Evolutionary conservation across 169 alveolate species (phyloP).

Genomic region (Eimeria maxima): DNA sequence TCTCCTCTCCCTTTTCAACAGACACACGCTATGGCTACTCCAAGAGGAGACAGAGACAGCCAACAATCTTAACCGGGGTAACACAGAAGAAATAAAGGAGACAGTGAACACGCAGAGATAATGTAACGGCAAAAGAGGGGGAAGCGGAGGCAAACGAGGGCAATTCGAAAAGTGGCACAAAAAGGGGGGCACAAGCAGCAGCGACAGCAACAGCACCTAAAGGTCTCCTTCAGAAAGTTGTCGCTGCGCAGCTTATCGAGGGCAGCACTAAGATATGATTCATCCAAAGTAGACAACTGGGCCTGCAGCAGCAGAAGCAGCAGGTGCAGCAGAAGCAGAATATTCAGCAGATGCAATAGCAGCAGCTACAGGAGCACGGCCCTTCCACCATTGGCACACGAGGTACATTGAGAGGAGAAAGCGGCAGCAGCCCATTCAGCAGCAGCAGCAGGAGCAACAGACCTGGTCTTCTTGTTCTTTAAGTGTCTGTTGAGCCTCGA

Average conservation of each 20-base stretch:
- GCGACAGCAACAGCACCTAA: neutral
- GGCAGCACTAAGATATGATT: constrained; percentile 2
- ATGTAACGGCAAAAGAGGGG: too few relatives aligned
- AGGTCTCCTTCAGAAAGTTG: constrained; percentile 25
- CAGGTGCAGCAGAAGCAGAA: constrained; percentile 17
- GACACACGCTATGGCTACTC: too few relatives aligned
- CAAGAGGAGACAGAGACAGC: too few relatives aligned
- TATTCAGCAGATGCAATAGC: neutral
- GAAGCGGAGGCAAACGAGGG: too few relatives aligned
- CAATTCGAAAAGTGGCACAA: too few relatives aligned
- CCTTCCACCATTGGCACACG: too few relatives aligned
- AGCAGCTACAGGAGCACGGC: neutral
- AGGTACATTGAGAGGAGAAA: too few relatives aligned
- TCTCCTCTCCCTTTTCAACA: too few relatives aligned
- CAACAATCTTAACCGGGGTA: too few relatives aligned
- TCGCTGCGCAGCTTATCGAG: constrained; percentile 31
- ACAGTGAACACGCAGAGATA: too few relatives aligned
- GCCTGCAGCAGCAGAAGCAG: constrained; percentile 66
- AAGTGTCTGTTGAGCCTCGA: constrained; percentile 53
- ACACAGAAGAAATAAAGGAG: too few relatives aligned
- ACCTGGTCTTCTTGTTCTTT: neutral
- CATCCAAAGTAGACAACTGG: constrained; percentile 21
- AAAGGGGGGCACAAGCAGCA: too few relatives aligned
- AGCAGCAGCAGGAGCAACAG: constrained; percentile 21
- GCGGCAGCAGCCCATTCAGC: constrained; percentile 22